Evolutionary conservation across 83 land plant genomes (phyloP).

Genomic region (Thuja plicata): DNA sequence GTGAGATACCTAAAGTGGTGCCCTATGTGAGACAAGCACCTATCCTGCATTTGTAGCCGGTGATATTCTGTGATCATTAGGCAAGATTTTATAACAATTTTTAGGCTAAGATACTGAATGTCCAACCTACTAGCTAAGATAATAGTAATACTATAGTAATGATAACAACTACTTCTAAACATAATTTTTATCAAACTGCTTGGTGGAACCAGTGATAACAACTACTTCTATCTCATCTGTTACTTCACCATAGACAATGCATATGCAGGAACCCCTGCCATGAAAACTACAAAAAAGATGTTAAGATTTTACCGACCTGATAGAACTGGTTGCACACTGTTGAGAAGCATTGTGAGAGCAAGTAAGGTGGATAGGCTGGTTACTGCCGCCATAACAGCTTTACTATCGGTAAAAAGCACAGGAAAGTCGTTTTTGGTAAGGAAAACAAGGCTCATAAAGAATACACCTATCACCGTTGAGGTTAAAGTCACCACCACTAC

Average conservation of each 20-base stretch:
- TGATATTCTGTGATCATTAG: not conserved
- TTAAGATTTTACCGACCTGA: conserved; percentile 26
- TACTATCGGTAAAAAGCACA: conserved; percentile 29
- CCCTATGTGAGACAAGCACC: not conserved
- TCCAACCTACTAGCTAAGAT: not conserved
- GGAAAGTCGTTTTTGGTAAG: conserved; percentile 23
- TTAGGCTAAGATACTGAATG: not conserved
- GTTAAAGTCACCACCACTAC: conserved; percentile 21
- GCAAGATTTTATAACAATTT: not conserved
- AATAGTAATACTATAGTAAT: not conserved
- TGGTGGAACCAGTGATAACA: not conserved
- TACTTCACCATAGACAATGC: not conserved
- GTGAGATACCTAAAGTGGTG: too few species aligned
- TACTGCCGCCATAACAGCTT: conserved; percentile 24
- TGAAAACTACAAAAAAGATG: not conserved
- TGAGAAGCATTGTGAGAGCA: conserved; percentile 39
- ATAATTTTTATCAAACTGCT: too few species aligned
- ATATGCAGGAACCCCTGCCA: not conserved
- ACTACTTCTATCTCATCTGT: not conserved
- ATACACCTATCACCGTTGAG: conserved; percentile 17
- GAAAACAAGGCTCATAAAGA: conserved; percentile 20
- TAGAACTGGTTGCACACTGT: conserved; percentile 54
- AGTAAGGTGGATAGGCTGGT: conserved; percentile 37
- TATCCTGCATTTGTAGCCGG: not conserved
- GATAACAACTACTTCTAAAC: not conserved